Evolutionary conservation across 208 protist species (phyloP).

Genomic region (Trypanosoma vivax): DNA sequence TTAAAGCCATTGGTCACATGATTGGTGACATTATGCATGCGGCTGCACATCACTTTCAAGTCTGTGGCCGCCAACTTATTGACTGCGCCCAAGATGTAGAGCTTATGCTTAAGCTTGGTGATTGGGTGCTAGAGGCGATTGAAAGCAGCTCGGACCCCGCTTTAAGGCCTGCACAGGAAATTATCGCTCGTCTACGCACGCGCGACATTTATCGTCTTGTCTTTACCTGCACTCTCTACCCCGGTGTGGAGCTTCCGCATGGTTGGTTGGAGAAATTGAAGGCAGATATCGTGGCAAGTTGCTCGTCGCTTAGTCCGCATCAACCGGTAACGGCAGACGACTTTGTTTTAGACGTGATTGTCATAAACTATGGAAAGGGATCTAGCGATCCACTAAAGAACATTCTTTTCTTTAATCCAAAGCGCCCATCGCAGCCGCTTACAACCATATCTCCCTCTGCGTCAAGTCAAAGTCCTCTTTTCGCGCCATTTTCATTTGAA

Average conservation of each 20-base stretch:
- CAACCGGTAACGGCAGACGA: slow-evolving; percentile 25
- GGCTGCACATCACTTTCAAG: slow-evolving; percentile 71
- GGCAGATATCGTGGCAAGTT: slow-evolving; percentile 34
- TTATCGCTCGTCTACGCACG: slow-evolving; percentile 26
- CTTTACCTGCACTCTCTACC: slow-evolving; percentile 27
- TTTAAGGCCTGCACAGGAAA: slow-evolving; percentile 15
- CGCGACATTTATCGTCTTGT: slow-evolving; percentile 38
- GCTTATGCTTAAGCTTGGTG: slow-evolving; percentile 70
- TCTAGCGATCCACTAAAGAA: slow-evolving; percentile 68
- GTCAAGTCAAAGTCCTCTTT: slow-evolving; percentile 22
- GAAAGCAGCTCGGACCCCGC: slow-evolving; percentile 13
- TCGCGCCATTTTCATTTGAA: slow-evolving; percentile 27
- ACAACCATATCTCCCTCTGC: slow-evolving; percentile 1
- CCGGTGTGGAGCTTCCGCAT: not conserved
- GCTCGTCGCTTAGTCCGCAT: slow-evolving; percentile 19
- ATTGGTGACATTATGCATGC: slow-evolving; percentile 84
- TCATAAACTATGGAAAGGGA: slow-evolving; percentile 88
- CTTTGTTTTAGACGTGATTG: slow-evolving; percentile 81
- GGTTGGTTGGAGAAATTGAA: slow-evolving; percentile 1
- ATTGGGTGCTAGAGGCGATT: slow-evolving; percentile 87
- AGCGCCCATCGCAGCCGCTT: slow-evolving; percentile 36
- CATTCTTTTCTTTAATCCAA: slow-evolving; percentile 91
- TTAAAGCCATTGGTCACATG: slow-evolving; percentile 93
- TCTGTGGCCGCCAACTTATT: slow-evolving; percentile 50
- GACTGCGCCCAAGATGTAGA: slow-evolving; percentile 61